phyloP scores from a whole-genome alignment of 345 rosid genomes.

The Citrus reticulata region DNA sequence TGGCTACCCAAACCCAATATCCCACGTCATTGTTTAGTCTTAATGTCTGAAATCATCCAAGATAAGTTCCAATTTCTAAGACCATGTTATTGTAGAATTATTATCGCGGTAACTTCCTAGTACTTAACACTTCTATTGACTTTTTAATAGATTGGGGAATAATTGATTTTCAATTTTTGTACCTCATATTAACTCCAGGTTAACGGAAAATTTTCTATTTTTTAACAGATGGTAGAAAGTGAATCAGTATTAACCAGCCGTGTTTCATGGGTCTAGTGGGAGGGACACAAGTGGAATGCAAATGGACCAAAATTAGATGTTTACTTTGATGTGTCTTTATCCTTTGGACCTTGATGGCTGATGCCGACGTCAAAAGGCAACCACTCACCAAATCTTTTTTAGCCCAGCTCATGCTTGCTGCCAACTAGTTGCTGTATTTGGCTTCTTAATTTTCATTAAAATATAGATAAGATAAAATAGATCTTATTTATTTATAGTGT shows the following conservation, averaged over 20 bases:
- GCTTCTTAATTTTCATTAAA: not conserved
- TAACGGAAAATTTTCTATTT: too few species aligned
- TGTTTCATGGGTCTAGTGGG: not conserved
- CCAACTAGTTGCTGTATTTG: not conserved
- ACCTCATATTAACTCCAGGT: not conserved
- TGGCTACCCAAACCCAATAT: not conserved
- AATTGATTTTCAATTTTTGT: not conserved
- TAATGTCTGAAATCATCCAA: too few species aligned
- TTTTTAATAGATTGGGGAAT: not conserved
- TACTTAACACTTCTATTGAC: too few species aligned
- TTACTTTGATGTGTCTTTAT: not conserved
- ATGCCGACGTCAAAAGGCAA: not conserved
- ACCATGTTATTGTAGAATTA: too few species aligned
- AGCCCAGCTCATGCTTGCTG: not conserved
- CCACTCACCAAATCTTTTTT: not conserved
- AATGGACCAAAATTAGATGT: not conserved
- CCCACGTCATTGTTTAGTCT: not conserved
- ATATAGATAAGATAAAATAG: too few species aligned
- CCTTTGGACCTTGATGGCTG: not conserved
- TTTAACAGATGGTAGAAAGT: not conserved
- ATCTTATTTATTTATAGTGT: too few species aligned
- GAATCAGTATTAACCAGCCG: not conserved
- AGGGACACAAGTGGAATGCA: not conserved
- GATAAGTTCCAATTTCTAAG: too few species aligned
- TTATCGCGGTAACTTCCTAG: too few species aligned